Evolutionary conservation across 2,329 filamentous ascomycete species (phyloP).

Genomic region (Aureobasidium namibiae): DNA sequence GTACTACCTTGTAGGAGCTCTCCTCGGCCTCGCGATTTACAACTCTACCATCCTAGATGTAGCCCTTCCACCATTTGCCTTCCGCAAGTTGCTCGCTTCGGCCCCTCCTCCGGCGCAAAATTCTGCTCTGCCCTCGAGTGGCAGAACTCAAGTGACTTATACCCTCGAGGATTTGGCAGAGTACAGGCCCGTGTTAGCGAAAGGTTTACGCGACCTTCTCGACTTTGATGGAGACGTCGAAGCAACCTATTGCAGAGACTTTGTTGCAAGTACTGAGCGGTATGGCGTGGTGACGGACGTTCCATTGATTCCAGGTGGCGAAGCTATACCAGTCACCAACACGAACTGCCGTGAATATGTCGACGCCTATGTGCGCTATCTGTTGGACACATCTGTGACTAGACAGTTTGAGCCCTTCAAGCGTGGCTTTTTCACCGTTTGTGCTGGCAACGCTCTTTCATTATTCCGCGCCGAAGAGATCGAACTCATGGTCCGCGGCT

Average conservation of each 20-base stretch:
- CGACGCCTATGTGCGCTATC: conserved; percentile 70
- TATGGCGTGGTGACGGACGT: conserved; percentile 62
- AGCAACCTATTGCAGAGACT: conserved; percentile 70
- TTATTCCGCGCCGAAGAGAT: conserved; percentile 89
- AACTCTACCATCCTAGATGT: conserved; percentile 90
- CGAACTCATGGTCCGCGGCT: conserved; percentile 76
- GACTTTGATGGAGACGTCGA: conserved; percentile 81
- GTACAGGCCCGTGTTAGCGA: conserved; percentile 67
- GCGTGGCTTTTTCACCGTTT: conserved; percentile 86
- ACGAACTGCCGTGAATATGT: conserved; percentile 78
- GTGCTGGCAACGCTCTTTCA: conserved; percentile 76
- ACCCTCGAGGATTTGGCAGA: conserved; percentile 76
- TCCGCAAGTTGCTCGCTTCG: conserved; percentile 74
- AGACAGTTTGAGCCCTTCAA: conserved; percentile 92
- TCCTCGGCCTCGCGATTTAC: conserved; percentile 85
- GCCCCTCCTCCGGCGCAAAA: conserved; percentile 56
- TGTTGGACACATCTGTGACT: conserved; percentile 68
- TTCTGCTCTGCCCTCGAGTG: conserved; percentile 22
- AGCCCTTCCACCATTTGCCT: conserved; percentile 79
- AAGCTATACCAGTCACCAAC: conserved; percentile 71
- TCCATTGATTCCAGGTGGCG: conserved; percentile 66
- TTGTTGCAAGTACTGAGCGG: conserved; percentile 66
- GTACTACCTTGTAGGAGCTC: conserved; percentile 80
- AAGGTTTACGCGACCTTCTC: conserved; percentile 65
- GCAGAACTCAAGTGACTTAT: conserved; percentile 52